Conservation (phyloP, 192 early-diverging fungal species). For the Rhizophlyctis rosea region DNA sequence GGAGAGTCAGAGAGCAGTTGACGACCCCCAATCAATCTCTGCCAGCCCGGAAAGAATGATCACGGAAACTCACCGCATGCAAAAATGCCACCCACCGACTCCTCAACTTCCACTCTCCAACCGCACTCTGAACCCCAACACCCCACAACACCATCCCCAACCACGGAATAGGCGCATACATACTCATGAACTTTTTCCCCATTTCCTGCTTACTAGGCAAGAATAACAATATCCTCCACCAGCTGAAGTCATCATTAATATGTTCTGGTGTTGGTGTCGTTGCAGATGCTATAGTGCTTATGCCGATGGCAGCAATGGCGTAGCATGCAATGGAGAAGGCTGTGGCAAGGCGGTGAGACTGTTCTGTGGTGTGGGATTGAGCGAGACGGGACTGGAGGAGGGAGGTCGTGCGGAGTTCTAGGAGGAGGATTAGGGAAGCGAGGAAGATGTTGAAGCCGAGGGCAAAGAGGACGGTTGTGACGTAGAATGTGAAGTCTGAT, state of each 20-base stretch:
- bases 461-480: slow-evolving; percentile 37
- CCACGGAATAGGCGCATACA: slow-evolving; percentile 41
- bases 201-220: slow-evolving; percentile 12
- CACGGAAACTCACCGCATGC: slow-evolving; percentile 23
- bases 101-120: slow-evolving; percentile 12
- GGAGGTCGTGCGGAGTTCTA: slow-evolving; percentile 9
- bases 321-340: slow-evolving; percentile 15
- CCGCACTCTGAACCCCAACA: slow-evolving; percentile 21
- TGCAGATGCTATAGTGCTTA: slow-evolving; percentile 19
- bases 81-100: slow-evolving; percentile 6
- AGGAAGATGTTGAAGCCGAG: slow-evolving; percentile 42
- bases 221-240: slow-evolving; percentile 21
- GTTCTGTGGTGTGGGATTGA: too few species aligned
- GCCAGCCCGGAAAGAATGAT: neutral
- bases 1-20: neutral
- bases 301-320: slow-evolving; percentile 4
- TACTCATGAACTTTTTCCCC: neutral
- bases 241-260: slow-evolving; percentile 18
- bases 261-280: slow-evolving; percentile 17
- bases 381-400: neutral
- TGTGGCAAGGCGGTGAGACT: neutral
- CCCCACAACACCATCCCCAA: slow-evolving; percentile 34
- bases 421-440: slow-evolving; percentile 21
- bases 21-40: neutral
- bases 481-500: neutral